Base-by-base conservation (phyloP, 768 basidiomycete genomes). In the Mycena galericulata region DNA sequence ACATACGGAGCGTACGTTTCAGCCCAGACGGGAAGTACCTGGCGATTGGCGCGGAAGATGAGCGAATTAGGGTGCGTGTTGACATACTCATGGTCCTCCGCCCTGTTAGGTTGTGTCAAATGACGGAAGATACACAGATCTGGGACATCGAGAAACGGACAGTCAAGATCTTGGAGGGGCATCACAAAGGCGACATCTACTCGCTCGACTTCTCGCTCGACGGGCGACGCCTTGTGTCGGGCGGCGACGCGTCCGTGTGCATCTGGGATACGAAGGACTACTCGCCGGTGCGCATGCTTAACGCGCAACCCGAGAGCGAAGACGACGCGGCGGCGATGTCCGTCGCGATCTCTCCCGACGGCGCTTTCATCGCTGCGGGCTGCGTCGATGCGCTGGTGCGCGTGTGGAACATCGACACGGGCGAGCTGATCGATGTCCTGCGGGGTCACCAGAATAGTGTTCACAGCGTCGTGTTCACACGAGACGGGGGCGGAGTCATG, bases 101-200 rank as follows among this genome's bases (percentile, higher is more conserved):
- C n/a, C n/a, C n/a, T n/a, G n/a, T n/a, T n/a, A n/a, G n/a, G n/a
- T n/a, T n/a, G n/a, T n/a, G n/a, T n/a, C n/a, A n/a, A n/a, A n/a
- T n/a, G n/a, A n/a, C n/a, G n/a, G n/a, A n/a, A n/a, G n/a, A n/a
- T n/a, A n/a, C n/a, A n/a, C 71, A 93, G 91, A 91, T 94, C 72
- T 94, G 93, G 93, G 93, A 94, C 73, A 91, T 83, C 59, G 87
- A 86, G 72, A 88, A 89, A 72, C 86, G 86, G 43, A 92, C 93
- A 74, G 86, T 88, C 64, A 87, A 86, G 60, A 81, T 90, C 24
- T 91, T 94, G 71, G 87, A 89, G 59, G 93, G 93, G 14, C 93
- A 94, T 80, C 86, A 86, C 74, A 91, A 92, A 73, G n/a, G n/a
- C n/a, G 93, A 94, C 75, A 93, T 94, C 74, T 94, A 94, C 79